A percentile compares a stretch with the other conserved stretches of the same genome.
Evolutionary conservation across 169 alveolate species (phyloP).

Genomic region (Perkinsus marinus): DNA sequence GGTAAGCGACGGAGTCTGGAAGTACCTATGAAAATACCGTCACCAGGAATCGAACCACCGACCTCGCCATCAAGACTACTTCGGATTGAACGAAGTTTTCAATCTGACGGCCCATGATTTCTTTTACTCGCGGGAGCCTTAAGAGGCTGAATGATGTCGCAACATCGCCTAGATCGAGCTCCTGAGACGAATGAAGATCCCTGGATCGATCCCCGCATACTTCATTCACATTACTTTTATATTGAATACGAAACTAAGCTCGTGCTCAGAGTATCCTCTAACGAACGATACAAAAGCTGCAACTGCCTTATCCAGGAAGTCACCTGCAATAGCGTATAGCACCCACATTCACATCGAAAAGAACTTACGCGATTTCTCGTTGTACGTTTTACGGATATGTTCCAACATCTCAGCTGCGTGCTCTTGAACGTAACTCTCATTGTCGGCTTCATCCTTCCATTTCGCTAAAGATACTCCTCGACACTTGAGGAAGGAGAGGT

Average conservation of each 20-base stretch:
- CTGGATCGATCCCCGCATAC: not conserved
- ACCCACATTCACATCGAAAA: not conserved
- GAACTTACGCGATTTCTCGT: not conserved
- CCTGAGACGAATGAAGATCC: not conserved
- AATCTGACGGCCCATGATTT: constrained; percentile 65
- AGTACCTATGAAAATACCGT: constrained; percentile 11
- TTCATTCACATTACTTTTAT: constrained; percentile 19
- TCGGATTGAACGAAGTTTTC: constrained; percentile 44
- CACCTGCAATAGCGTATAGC: constrained; percentile 3
- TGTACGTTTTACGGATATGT: not conserved
- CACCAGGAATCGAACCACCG: not conserved
- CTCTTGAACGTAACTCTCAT: not conserved
- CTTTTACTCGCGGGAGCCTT: constrained; percentile 79
- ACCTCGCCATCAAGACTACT: not conserved
- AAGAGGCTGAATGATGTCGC: constrained; percentile 71
- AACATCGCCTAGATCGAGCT: constrained; percentile 67
- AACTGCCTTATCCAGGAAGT: constrained; percentile 65
- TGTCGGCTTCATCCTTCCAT: not conserved
- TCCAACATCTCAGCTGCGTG: not conserved
- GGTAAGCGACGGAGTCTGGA: constrained; percentile 38
- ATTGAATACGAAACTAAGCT: constrained; percentile 61
- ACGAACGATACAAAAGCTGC: constrained; percentile 78
- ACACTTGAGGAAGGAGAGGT: constrained; percentile 22
- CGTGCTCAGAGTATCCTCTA: constrained; percentile 78
- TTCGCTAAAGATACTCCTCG: constrained; percentile 9